Conservation (phyloP, 2,329 filamentous ascomycete species). For the Talaromyces sp. region DNA sequence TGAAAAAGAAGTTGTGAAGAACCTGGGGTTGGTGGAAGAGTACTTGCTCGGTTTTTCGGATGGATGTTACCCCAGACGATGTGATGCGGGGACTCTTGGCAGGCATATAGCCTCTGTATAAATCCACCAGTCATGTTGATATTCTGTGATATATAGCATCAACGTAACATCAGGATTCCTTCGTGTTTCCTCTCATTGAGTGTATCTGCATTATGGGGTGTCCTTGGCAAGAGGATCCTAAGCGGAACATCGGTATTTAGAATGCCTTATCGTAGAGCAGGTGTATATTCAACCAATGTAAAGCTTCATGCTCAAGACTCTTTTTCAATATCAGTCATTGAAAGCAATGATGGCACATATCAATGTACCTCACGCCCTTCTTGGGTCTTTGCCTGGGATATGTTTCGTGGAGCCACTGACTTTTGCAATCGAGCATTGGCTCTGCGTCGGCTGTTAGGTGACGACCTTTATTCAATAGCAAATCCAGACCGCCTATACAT, state of each 20-base stretch:
- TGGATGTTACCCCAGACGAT: neutral
- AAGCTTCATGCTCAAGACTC: neutral
- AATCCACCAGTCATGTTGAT: neutral
- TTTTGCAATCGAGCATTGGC: neutral
- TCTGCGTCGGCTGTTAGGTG: neutral
- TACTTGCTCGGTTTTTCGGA: neutral
- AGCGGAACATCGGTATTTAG: neutral
- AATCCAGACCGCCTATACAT: neutral
- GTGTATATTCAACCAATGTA: neutral
- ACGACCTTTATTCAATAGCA: neutral
- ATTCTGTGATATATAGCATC: neutral
- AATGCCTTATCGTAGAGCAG: neutral
- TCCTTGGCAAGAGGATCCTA: neutral
- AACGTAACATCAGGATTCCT: neutral
- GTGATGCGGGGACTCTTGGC: neutral
- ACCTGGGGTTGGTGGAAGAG: slow-evolving; percentile 2
- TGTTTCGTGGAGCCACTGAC: neutral
- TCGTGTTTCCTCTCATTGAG: neutral
- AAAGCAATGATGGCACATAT: neutral
- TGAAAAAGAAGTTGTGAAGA: neutral
- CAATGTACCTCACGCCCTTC: no score
- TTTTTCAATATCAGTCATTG: neutral
- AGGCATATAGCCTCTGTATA: neutral
- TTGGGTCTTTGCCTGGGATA: neutral
- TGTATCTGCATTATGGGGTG: neutral